Evolutionary conservation across 805 yeast species (phyloP), one percentile per base, ranked within the genome.

Genomic region (Nadsonia fulvescens): DNA sequence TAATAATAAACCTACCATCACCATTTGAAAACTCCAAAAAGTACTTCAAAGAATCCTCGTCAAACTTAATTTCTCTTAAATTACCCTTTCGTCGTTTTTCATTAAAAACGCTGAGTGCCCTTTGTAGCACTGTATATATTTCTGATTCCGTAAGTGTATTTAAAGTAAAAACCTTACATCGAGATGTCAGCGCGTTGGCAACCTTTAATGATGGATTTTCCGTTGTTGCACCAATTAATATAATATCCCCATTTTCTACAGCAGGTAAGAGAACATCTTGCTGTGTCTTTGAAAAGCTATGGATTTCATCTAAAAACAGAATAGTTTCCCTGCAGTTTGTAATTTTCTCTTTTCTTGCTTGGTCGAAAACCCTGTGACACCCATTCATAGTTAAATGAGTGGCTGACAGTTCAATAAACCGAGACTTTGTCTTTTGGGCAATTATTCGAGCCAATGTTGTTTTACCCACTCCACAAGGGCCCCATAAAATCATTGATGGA

Each of bases 381-480:
- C 82, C 93, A 1, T 54, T 47, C 0, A 72, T 55, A 0, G 79
- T 70, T 23, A 72, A 65, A 28, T 68, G 63, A 0, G 95, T 78
- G 0, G 95, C 96, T 29, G 92, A 77, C 22, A 82, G 53, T 47
- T 83, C 95, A 3, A 77, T 59, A 43, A 81, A 70, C 23, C 70
- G 55, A n/a, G 23, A 12, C 11, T 35, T 31, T 3, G 40, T 34
- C 10, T 30, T 25, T 13, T 51, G 42, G 0, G 82, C 71, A n/a
- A 76, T 49, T 18, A 73, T 61, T n/a, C 75, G 47, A 0, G 92
- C 89, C 14, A 89, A 44, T 0, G 94, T 74, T 0, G 98, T 89
- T 44, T 89, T 89, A 0, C 58, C 89, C 3, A 81, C 83, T 0
- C 98, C 98, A 2, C 95, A 92, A 1, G 93, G 93, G 0, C 99